Conservation (phyloP, 2,329 filamentous ascomycete species). For the Knoxdaviesia capensis region DNA sequence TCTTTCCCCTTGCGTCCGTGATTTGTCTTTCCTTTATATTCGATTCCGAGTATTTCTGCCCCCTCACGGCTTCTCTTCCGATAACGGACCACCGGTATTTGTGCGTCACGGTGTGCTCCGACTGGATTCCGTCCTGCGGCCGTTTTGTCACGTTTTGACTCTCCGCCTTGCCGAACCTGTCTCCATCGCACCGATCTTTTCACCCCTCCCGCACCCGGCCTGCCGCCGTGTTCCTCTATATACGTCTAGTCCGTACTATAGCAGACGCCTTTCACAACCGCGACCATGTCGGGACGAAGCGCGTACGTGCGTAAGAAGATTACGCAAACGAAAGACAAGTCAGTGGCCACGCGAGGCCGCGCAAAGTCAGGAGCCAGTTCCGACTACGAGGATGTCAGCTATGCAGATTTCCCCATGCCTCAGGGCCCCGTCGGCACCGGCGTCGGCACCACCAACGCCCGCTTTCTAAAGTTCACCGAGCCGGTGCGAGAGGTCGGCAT, state of each 20-base stretch:
- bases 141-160: no score
- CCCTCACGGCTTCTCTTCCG: no score
- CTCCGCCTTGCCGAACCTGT: no score
- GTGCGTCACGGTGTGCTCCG: no score
- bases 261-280: background rate
- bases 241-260: no score
- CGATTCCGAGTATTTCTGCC: no score
- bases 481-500: constrained; percentile 11
- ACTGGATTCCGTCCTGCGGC: no score
- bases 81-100: no score
- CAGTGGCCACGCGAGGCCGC: constrained; percentile 10
- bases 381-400: constrained; percentile 17
- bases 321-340: constrained; percentile 21
- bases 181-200: no score
- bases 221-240: background rate
- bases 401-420: constrained; percentile 17
- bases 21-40: no score
- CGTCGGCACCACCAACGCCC: constrained; percentile 20
- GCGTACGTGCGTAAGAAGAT: constrained; percentile 39
- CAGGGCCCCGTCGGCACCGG: constrained; percentile 16
- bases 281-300: constrained; percentile 34
- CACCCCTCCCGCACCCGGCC: no score
- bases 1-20: no score
- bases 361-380: constrained; percentile 17
- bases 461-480: constrained; percentile 25